Percentiles rank a stretch among this genome's conserved stretches.
phyloP scores from a whole-genome alignment of 805 yeast genomes.

The Sugiyamaella lignohabitans region DNA sequence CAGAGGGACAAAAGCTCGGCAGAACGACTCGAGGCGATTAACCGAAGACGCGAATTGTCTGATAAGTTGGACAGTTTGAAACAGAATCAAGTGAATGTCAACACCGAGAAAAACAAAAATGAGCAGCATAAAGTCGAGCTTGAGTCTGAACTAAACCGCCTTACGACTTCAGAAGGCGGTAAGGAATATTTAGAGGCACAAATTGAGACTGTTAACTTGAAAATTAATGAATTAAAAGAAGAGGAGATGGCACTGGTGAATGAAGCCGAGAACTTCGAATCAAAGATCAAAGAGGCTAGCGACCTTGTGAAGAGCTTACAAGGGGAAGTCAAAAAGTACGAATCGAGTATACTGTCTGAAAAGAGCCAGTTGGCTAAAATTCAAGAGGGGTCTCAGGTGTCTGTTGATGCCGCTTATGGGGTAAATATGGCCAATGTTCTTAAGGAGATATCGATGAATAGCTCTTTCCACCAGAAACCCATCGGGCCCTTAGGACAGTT shows the following conservation, averaged over 20 bases:
- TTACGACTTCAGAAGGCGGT: neutral
- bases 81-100: too few relatives aligned
- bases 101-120: too few relatives aligned
- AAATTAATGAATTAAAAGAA: neutral
- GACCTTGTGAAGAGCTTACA: neutral
- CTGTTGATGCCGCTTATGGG: constrained; percentile 46
- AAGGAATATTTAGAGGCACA: neutral
- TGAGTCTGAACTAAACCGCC: neutral
- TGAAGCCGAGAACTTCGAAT: neutral
- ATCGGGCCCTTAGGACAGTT: constrained; percentile 75
- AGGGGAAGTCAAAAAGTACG: too few relatives aligned
- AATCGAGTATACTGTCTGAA: too few relatives aligned
- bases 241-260: neutral
- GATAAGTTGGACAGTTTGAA: neutral
- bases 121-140: neutral
- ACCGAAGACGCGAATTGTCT: too few relatives aligned
- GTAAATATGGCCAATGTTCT: constrained; percentile 38
- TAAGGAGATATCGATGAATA: constrained; percentile 34
- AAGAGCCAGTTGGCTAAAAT: too few relatives aligned
- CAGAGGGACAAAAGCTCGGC: too few relatives aligned
- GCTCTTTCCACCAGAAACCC: constrained; percentile 45
- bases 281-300: neutral
- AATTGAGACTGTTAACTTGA: neutral
- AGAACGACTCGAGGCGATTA: too few relatives aligned
- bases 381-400: too few relatives aligned